Evolutionary conservation across 345 rosid genomes (phyloP).

Genomic region (Barbarea vulgaris): DNA sequence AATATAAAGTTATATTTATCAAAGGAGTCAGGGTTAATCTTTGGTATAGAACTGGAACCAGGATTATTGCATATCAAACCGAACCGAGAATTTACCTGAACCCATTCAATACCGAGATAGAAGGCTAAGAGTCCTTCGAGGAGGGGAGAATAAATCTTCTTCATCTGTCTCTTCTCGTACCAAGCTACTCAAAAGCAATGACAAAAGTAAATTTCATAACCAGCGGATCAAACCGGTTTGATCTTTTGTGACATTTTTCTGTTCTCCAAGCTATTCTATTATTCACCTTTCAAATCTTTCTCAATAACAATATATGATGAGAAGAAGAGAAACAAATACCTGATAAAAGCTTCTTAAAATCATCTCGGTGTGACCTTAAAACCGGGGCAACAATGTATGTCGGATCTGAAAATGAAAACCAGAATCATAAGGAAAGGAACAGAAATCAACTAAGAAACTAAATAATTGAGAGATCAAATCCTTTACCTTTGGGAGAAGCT

Average conservation of each 20-base stretch:
- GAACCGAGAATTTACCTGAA: slow-evolving; percentile 56
- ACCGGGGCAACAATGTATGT: slow-evolving; percentile 89
- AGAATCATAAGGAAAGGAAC: slow-evolving; percentile 24
- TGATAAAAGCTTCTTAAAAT: slow-evolving; percentile 84
- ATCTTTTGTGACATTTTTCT: neutral
- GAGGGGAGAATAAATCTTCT: slow-evolving; percentile 92
- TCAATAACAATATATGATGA: neutral
- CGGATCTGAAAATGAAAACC: slow-evolving; percentile 61
- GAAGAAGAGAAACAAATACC: slow-evolving; percentile 48
- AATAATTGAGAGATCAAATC: neutral
- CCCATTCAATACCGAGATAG: slow-evolving; percentile 95
- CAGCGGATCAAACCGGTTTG: slow-evolving; percentile 2
- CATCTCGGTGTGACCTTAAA: slow-evolving; percentile 64
- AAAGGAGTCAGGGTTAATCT: neutral
- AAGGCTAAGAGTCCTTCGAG: slow-evolving; percentile 90
- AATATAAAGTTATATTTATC: no score
- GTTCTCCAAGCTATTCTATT: neutral
- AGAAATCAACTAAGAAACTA: neutral
- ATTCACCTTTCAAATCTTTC: neutral
- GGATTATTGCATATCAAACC: neutral
- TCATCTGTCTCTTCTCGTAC: slow-evolving; percentile 98
- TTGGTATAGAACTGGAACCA: neutral
- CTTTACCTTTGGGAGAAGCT: slow-evolving; percentile 86
- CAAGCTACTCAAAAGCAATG: slow-evolving; percentile 62
- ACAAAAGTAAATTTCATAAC: neutral